phyloP scores from a whole-genome alignment of 441 rosid genomes.

The Aleurites moluccanus region DNA sequence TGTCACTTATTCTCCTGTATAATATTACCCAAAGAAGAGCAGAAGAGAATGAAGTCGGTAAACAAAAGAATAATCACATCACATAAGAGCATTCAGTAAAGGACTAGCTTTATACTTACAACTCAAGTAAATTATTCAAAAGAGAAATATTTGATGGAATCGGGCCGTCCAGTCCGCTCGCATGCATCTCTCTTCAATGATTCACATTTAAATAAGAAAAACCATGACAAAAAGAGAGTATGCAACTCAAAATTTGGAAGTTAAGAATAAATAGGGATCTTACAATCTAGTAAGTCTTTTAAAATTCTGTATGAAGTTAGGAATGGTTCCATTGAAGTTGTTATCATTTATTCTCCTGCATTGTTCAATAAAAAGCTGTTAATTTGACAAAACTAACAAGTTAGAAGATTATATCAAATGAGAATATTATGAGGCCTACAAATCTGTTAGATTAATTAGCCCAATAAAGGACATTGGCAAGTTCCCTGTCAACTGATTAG shows the following conservation, averaged over 20 bases:
- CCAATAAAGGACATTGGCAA: constrained; percentile 56
- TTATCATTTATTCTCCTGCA: constrained; percentile 63
- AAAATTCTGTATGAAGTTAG: constrained; percentile 49
- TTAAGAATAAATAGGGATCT: constrained; percentile 7
- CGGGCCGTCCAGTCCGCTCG: constrained; percentile 37
- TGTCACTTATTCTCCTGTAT: constrained; percentile 73
- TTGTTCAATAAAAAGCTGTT: constrained; percentile 30
- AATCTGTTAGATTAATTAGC: constrained; percentile 56
- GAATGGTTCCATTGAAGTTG: constrained; percentile 51
- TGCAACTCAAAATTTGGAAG: background rate
- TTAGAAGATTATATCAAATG: constrained; percentile 17
- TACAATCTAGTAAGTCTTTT: constrained; percentile 47
- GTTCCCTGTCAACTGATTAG: constrained; percentile 65
- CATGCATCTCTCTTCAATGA: constrained; percentile 33
- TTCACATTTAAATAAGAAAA: constrained; percentile 5
- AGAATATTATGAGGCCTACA: constrained; percentile 43
- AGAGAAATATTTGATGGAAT: constrained; percentile 30
- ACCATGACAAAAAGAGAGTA: background rate
- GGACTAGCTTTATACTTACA: constrained; percentile 26
- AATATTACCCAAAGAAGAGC: constrained; percentile 9
- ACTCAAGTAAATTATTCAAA: constrained; percentile 20
- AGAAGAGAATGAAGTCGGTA: constrained; percentile 9
- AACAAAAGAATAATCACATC: background rate
- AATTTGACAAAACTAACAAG: constrained; percentile 16
- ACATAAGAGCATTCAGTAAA: background rate